Evolutionary conservation across 2,329 filamentous ascomycete species (phyloP).

Genomic region (Verticillium zaregamsianum): DNA sequence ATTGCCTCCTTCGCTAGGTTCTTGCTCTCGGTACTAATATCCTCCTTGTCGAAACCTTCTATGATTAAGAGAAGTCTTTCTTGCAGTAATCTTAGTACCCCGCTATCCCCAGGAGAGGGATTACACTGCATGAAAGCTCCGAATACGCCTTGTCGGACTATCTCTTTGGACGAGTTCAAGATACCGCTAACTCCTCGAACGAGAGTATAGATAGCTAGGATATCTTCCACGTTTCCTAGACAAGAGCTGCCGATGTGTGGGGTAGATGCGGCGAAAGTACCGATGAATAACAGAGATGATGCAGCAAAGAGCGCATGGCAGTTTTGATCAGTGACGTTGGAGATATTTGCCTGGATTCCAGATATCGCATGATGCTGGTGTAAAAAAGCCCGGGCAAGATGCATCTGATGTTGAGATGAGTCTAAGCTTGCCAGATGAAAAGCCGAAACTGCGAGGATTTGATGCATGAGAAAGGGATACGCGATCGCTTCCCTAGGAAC

Average conservation of each 20-base stretch:
- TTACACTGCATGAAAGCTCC: slow-evolving; percentile 11
- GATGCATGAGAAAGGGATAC: slow-evolving; percentile 22
- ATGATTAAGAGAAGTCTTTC: not conserved
- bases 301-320: slow-evolving; percentile 25
- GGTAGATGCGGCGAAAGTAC: slow-evolving; percentile 20
- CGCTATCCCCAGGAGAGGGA: not conserved
- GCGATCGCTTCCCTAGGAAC: slow-evolving; percentile 17
- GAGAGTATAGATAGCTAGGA: slow-evolving; percentile 23
- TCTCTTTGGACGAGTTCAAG: slow-evolving; percentile 16
- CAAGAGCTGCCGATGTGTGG: slow-evolving; percentile 5
- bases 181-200: slow-evolving; percentile 22
- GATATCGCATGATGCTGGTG: slow-evolving; percentile 23
- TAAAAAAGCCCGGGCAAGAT: slow-evolving; percentile 20
- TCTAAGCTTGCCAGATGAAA: slow-evolving; percentile 20
- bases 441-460: slow-evolving; percentile 22
- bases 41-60: not conserved
- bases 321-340: slow-evolving; percentile 18
- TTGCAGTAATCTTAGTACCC: not conserved
- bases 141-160: slow-evolving; percentile 13
- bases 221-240: slow-evolving; percentile 18
- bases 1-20: not conserved
- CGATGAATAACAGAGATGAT: slow-evolving; percentile 22
- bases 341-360: slow-evolving; percentile 19
- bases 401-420: slow-evolving; percentile 14
- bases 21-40: not conserved